Conservation (phyloP, 768 basidiomycete species). For the Strobilomyces echinocephalus region DNA sequence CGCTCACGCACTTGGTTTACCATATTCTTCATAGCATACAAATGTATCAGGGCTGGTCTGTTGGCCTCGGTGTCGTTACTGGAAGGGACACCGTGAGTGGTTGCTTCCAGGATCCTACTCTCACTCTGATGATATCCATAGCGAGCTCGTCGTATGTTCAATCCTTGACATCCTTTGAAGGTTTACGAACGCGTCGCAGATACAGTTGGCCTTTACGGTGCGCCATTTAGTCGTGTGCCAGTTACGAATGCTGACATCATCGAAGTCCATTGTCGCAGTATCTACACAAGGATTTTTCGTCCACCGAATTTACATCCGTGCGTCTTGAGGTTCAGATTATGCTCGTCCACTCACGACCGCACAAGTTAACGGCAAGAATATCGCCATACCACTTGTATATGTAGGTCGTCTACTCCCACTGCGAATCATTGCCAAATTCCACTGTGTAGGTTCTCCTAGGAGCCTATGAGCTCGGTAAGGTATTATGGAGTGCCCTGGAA, state of each 20-base stretch:
- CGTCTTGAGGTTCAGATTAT: neutral
- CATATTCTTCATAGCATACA: neutral
- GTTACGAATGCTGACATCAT: neutral
- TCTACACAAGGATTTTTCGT: neutral
- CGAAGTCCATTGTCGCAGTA: neutral
- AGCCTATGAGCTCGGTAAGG: constrained; percentile 9
- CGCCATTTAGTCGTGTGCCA: neutral
- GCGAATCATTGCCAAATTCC: neutral
- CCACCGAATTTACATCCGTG: constrained; percentile 1
- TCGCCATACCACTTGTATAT: neutral
- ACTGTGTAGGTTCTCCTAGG: neutral
- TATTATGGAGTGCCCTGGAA: too few species aligned
- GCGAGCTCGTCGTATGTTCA: constrained; percentile 10
- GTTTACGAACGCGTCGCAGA: neutral
- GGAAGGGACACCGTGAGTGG: neutral
- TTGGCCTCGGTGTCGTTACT: neutral
- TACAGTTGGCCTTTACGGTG: neutral
- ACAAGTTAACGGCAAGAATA: neutral
- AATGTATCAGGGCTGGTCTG: neutral
- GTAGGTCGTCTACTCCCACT: neutral
- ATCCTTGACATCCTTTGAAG: neutral
- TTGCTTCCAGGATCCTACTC: neutral
- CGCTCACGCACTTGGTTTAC: neutral
- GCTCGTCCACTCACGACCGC: neutral
- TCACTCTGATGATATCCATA: neutral